These are phyloP conservation scores for Saturnispora mendoncae DNA, from an alignment of 805 yeast species.

Conservation along the genomic window DNA sequence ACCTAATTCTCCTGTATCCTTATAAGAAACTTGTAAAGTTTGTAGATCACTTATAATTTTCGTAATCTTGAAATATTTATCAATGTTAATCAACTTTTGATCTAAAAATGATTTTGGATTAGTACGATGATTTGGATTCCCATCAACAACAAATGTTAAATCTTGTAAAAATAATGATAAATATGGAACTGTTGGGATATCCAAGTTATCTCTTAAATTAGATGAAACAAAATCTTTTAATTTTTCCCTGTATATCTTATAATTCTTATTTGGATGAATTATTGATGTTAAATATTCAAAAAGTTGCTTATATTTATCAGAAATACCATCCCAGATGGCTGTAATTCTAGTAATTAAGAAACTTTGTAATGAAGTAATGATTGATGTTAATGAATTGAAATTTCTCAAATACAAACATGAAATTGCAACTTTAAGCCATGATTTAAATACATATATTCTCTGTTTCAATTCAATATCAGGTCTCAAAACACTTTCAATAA, in stretches of 20 bases:
- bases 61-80: conserved; percentile 61
- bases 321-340: conserved; percentile 49
- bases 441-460: conserved; percentile 47
- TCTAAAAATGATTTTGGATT: conserved; percentile 42
- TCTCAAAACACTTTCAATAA: conserved; percentile 57
- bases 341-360: conserved; percentile 57
- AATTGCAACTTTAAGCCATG: conserved; percentile 68
- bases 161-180: conserved; percentile 69
- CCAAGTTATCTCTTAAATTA: conserved; percentile 33
- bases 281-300: conserved; percentile 58
- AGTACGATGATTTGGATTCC: conserved; percentile 61
- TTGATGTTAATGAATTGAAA: conserved; percentile 71
- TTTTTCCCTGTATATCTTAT: conserved; percentile 56
- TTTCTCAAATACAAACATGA: conserved; percentile 67
- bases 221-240: conserved; percentile 46
- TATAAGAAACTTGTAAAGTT: conserved; percentile 56
- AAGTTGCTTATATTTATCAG: conserved; percentile 51
- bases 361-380: conserved; percentile 67
- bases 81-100: conserved; percentile 60
- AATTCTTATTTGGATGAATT: conserved; percentile 69
- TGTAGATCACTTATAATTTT: conserved; percentile 59
- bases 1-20: conserved; percentile 27
- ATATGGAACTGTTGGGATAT: conserved; percentile 67
- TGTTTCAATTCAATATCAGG: conserved; percentile 40
- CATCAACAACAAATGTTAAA: conserved; percentile 71